These are phyloP conservation scores for Periconia macrospinosa DNA, from an alignment of 2,329 filamentous ascomycete genomes.

Conservation along the genomic window DNA sequence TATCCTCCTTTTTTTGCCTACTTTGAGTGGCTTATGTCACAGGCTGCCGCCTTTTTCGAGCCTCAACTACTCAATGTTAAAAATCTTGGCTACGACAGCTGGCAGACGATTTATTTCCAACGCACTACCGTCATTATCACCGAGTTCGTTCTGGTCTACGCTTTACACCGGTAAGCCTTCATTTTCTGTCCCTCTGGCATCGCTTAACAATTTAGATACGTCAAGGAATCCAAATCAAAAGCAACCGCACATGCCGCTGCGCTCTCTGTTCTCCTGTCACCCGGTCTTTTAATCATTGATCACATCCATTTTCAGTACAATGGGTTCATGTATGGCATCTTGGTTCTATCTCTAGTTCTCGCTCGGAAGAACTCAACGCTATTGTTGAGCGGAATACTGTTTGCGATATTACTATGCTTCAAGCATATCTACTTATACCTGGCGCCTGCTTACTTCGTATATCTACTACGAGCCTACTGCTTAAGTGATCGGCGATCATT, in stretches of 20 bases:
- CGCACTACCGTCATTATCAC: slow-evolving; percentile 82
- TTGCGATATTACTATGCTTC: slow-evolving; percentile 84
- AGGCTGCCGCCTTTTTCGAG: slow-evolving; percentile 75
- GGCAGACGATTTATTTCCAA: slow-evolving; percentile 94
- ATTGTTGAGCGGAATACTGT: slow-evolving; percentile 77
- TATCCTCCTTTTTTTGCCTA: slow-evolving; percentile 98
- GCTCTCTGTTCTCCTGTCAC: slow-evolving; percentile 86
- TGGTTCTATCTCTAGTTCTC: slow-evolving; percentile 83
- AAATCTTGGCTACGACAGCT: slow-evolving; percentile 84
- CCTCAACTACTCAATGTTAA: slow-evolving; percentile 78
- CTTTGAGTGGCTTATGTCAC: slow-evolving; percentile 91
- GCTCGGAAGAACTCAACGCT: slow-evolving; percentile 75
- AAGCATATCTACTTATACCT: slow-evolving; percentile 99
- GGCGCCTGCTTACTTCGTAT: slow-evolving; percentile 93
- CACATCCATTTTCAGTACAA: slow-evolving; percentile 99
- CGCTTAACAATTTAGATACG: slow-evolving; percentile 58
- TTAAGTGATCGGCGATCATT: slow-evolving; percentile 77
- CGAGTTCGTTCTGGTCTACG: slow-evolving; percentile 81
- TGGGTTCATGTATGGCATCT: slow-evolving; percentile 88
- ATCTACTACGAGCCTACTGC: slow-evolving; percentile 86
- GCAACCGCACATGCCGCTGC: slow-evolving; percentile 82
- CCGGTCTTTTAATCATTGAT: slow-evolving; percentile 93
- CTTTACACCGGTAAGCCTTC: slow-evolving; percentile 68
- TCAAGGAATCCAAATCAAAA: slow-evolving; percentile 74
- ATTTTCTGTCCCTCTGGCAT: neutral